phyloP scores from a whole-genome alignment of 2,329 filamentous ascomycete species.

The Sclerotinia glacialis region DNA sequence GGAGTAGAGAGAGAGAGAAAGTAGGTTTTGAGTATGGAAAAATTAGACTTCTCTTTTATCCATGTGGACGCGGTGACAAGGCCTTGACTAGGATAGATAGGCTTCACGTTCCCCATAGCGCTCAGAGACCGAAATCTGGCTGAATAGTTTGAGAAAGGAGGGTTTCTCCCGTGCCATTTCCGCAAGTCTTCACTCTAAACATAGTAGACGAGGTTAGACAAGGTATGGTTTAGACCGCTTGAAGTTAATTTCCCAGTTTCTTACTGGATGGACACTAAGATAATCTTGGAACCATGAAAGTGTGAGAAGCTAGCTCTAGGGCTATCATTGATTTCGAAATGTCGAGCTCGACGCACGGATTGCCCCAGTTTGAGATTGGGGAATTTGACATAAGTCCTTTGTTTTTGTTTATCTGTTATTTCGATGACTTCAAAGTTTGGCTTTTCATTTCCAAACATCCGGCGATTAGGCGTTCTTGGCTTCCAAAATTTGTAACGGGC shows the following conservation, averaged over 20 bases:
- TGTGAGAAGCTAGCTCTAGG: neutral
- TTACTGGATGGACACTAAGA: constrained; percentile 8
- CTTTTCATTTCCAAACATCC: neutral
- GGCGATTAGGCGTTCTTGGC: neutral
- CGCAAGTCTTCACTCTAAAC: constrained; percentile 4
- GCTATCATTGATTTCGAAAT: neutral
- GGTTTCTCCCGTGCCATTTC: constrained; percentile 13
- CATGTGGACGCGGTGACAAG: constrained; percentile 14
- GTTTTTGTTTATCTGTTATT: constrained; percentile 1
- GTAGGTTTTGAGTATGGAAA: constrained; percentile 13
- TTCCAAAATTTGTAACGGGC: neutral
- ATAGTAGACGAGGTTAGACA: constrained; percentile 4
- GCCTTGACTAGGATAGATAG: constrained; percentile 16
- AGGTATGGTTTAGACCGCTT: constrained; percentile 16
- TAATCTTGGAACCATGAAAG: constrained; percentile 13
- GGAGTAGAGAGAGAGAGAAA: constrained; percentile 8
- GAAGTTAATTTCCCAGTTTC: constrained; percentile 7
- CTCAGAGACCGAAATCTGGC: constrained; percentile 12
- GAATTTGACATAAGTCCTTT: constrained; percentile 9
- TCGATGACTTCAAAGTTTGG: neutral
- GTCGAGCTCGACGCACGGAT: constrained; percentile 6
- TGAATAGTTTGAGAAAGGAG: neutral
- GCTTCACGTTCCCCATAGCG: constrained; percentile 17
- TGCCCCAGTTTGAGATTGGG: constrained; percentile 15
- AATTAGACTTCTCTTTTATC: constrained; percentile 7